phyloP scores from a whole-genome alignment of 2,329 filamentous ascomycete species.

The Aspergillus clavatus region DNA sequence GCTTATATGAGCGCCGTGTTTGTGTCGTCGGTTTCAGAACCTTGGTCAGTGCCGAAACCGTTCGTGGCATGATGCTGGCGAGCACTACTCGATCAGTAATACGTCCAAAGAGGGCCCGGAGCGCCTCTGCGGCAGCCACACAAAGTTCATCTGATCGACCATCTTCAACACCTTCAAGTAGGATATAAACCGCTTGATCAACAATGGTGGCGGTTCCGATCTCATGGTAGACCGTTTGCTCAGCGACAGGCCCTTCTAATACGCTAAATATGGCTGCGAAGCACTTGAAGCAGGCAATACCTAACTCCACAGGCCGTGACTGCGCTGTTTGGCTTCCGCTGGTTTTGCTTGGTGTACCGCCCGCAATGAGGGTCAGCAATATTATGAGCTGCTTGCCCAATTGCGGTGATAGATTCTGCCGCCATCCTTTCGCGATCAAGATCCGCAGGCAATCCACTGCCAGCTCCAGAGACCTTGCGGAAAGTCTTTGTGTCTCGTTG shows the following conservation, averaged over 20 bases:
- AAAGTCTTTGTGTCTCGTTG: slow-evolving; percentile 66
- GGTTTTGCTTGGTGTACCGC: slow-evolving; percentile 59
- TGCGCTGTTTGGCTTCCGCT: slow-evolving; percentile 24
- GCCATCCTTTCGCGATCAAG: slow-evolving; percentile 76
- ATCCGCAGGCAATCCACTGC: slow-evolving; percentile 69
- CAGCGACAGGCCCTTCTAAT: slow-evolving; percentile 47
- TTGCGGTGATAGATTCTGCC: slow-evolving; percentile 61
- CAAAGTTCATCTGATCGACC: slow-evolving; percentile 65
- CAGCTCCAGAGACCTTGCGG: slow-evolving; percentile 65
- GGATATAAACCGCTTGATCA: slow-evolving; percentile 74
- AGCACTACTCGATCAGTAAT: slow-evolving; percentile 70
- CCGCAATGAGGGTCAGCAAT: slow-evolving; percentile 74
- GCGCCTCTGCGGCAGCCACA: slow-evolving; percentile 60
- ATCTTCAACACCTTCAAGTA: slow-evolving; percentile 68
- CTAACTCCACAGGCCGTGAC: slow-evolving; percentile 64
- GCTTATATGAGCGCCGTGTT: slow-evolving; percentile 55
- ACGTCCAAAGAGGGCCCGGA: slow-evolving; percentile 58
- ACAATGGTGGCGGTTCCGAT: slow-evolving; percentile 66
- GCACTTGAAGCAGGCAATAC: slow-evolving; percentile 65
- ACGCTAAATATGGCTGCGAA: slow-evolving; percentile 62
- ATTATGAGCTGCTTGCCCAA: slow-evolving; percentile 81
- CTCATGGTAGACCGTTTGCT: slow-evolving; percentile 42
- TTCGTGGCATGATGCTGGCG: slow-evolving; percentile 81
- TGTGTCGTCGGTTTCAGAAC: slow-evolving; percentile 65
- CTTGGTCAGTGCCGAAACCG: slow-evolving; percentile 75